These are phyloP conservation scores for Globisporangium solare DNA, from an alignment of 352 stramenopile genomes.

Conservation along the genomic window DNA sequence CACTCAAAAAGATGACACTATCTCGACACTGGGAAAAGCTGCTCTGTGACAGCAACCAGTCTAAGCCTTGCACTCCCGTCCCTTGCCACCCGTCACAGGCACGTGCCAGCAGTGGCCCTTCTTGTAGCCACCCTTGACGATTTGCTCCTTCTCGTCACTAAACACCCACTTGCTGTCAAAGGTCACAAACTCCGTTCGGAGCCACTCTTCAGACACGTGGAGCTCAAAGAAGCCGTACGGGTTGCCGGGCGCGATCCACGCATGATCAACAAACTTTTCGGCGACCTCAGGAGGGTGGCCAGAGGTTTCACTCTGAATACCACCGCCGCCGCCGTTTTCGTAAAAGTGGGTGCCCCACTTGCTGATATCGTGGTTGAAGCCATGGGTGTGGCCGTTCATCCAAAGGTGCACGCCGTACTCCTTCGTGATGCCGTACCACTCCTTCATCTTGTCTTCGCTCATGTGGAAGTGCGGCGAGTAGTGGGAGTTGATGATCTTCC, in stretches of 20 bases:
- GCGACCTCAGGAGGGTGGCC: slow-evolving; percentile 63
- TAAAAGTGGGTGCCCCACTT: slow-evolving; percentile 87
- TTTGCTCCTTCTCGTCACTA: slow-evolving; percentile 68
- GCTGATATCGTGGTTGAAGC: slow-evolving; percentile 85
- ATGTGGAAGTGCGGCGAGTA: slow-evolving; percentile 90
- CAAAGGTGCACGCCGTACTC: slow-evolving; percentile 70
- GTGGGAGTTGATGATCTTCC: slow-evolving; percentile 88
- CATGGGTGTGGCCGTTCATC: slow-evolving; percentile 84
- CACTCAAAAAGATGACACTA: neutral
- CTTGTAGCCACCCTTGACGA: slow-evolving; percentile 72
- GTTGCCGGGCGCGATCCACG: slow-evolving; percentile 75
- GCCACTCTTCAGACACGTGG: slow-evolving; percentile 81
- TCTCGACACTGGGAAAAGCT: neutral
- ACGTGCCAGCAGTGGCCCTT: slow-evolving; percentile 86
- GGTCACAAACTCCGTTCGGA: slow-evolving; percentile 79
- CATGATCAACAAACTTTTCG: slow-evolving; percentile 75
- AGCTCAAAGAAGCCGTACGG: slow-evolving; percentile 86
- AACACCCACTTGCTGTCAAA: slow-evolving; percentile 81
- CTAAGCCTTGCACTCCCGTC: slow-evolving; percentile 48
- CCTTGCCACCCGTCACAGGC: slow-evolving; percentile 57
- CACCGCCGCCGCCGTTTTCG: slow-evolving; percentile 82
- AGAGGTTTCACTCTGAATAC: slow-evolving; percentile 84
- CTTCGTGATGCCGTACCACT: slow-evolving; percentile 84
- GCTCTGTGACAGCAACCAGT: neutral
- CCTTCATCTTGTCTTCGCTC: slow-evolving; percentile 86